Percentiles rank a stretch among this genome's conserved stretches.
phyloP scores from a whole-genome alignment of 2,329 filamentous ascomycete species.

The Chaetomium olivaceum region DNA sequence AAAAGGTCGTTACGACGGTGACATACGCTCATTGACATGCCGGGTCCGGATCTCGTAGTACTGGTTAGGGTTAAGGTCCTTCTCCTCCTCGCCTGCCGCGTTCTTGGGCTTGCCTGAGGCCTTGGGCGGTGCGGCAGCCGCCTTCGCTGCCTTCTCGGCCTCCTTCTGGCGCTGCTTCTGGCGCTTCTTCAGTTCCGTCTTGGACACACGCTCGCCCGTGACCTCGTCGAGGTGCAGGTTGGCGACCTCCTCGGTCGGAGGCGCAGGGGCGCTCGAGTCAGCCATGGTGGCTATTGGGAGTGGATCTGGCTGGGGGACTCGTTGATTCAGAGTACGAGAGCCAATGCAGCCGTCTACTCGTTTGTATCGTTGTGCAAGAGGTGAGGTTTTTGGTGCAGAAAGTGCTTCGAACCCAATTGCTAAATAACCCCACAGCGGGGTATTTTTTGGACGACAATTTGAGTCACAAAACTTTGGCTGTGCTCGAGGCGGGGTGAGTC shows the following conservation, averaged over 20 bases:
- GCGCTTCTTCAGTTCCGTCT: conserved; percentile 90
- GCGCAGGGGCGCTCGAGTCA: conserved; percentile 34
- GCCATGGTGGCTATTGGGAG: conserved; percentile 29
- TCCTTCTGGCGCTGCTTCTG: conserved; percentile 88
- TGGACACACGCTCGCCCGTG: conserved; percentile 80
- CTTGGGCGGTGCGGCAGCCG: conserved; percentile 54
- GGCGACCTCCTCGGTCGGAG: conserved; percentile 56
- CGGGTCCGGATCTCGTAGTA: conserved; percentile 97
- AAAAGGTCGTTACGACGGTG: neutral
- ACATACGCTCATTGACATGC: conserved; percentile 63
- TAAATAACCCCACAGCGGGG: conserved; percentile 31
- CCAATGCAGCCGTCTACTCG: conserved; percentile 17
- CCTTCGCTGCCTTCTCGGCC: conserved; percentile 85
- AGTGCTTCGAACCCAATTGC: conserved; percentile 22
- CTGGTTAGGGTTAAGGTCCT: conserved; percentile 59
- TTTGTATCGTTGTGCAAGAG: conserved; percentile 13
- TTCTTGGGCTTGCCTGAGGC: conserved; percentile 53
- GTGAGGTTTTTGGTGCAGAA: conserved; percentile 22
- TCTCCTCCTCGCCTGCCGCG: conserved; percentile 64
- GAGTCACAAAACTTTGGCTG: conserved; percentile 19
- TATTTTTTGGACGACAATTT: conserved; percentile 26
- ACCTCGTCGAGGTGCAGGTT: conserved; percentile 88
- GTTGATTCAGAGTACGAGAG: neutral
- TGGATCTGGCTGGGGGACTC: neutral
- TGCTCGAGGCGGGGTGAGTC: conserved; percentile 25